phyloP scores from a whole-genome alignment of 257 asterid genomes.

The Nicotiana benthamiana region DNA sequence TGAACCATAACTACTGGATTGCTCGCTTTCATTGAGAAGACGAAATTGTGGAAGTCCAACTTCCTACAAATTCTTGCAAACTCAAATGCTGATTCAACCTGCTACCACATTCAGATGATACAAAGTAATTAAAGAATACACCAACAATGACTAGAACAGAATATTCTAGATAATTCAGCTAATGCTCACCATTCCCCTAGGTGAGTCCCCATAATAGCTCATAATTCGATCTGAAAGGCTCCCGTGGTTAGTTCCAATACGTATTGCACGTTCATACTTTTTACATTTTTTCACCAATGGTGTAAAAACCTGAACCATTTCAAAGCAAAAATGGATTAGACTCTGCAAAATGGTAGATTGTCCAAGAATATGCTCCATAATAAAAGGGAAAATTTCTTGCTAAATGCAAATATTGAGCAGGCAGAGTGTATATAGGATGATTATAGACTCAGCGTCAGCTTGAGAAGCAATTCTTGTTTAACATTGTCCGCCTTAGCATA shows the following conservation, averaged over 20 bases:
- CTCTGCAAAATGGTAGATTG: not conserved
- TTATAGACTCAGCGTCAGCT: not conserved
- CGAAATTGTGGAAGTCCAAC: slow-evolving; percentile 90
- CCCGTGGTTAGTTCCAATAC: slow-evolving; percentile 99
- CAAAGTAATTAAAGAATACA: not conserved
- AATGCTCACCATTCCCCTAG: slow-evolving; percentile 90
- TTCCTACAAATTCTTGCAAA: slow-evolving; percentile 89
- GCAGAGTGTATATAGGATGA: not conserved
- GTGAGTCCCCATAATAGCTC: slow-evolving; percentile 98
- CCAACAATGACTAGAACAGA: not conserved
- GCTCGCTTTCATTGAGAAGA: slow-evolving; percentile 99
- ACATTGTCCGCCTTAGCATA: not conserved
- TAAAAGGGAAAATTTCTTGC: not conserved
- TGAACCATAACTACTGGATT: slow-evolving; percentile 97
- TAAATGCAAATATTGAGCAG: not conserved
- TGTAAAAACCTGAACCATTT: slow-evolving; percentile 58
- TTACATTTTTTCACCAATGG: slow-evolving; percentile 98
- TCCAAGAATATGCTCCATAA: not conserved
- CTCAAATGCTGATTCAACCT: slow-evolving; percentile 99
- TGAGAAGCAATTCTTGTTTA: not conserved
- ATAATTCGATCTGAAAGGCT: slow-evolving; percentile 97
- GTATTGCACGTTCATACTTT: slow-evolving; percentile 90
- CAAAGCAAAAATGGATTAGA: slow-evolving; percentile 5
- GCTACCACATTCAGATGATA: slow-evolving; percentile 19
- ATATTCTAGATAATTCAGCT: not conserved